Evolutionary conservation across 176 grass and related monocot genomes (phyloP).

Genomic region (Pontederia paniculata): DNA sequence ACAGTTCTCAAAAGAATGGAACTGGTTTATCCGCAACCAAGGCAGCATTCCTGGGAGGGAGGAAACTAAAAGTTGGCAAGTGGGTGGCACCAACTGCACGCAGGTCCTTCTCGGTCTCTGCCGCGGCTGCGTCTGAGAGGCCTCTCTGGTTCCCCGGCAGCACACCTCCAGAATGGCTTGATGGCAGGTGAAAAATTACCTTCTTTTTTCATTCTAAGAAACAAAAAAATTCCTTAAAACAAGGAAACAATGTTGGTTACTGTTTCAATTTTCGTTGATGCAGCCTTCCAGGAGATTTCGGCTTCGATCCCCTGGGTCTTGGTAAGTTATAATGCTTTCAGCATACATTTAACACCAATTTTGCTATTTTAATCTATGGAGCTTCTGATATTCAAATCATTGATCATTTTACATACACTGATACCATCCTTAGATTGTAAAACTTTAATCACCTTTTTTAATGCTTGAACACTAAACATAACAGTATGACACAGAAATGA

Average conservation of each 20-base stretch:
- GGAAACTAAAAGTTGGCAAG: constrained; percentile 28
- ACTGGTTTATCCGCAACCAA: constrained; percentile 28
- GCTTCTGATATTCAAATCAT: not conserved
- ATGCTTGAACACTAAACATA: too few relatives aligned
- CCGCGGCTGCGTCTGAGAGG: constrained; percentile 37
- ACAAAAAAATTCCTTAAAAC: too few relatives aligned
- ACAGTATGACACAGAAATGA: too few relatives aligned
- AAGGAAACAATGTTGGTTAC: not conserved
- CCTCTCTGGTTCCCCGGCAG: constrained; percentile 97
- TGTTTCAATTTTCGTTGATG: constrained; percentile 5
- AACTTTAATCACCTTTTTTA: too few relatives aligned
- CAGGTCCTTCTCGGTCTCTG: constrained; percentile 41
- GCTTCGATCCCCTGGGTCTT: constrained; percentile 80
- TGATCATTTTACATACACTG: not conserved
- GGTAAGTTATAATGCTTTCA: constrained; percentile 29
- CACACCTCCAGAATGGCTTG: constrained; percentile 91
- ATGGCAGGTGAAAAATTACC: constrained; percentile 48
- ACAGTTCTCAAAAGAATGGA: constrained; percentile 21
- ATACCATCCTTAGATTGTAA: too few relatives aligned
- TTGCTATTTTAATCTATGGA: too few relatives aligned
- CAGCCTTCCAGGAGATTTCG: constrained; percentile 97
- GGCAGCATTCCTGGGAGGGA: constrained; percentile 48
- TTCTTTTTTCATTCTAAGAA: not conserved
- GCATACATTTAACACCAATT: too few relatives aligned
- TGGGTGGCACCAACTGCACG: constrained; percentile 19